phyloP scores from a whole-genome alignment of 306 rosid species.

The Spatholobus suberectus region DNA sequence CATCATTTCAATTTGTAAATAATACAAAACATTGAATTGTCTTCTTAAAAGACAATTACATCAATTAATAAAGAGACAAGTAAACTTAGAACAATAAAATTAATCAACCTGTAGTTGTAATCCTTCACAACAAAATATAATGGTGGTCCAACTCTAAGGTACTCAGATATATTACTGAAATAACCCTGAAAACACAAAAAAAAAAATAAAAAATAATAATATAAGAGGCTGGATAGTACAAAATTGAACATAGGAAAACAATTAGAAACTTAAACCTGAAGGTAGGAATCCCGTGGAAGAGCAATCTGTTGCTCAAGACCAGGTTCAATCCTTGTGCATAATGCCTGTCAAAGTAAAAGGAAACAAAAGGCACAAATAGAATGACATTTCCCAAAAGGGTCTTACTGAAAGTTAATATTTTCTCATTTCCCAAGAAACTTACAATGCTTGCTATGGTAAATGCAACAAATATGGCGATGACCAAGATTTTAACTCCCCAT shows the following conservation, averaged over 20 bases:
- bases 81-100: conserved; percentile 27
- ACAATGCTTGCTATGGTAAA: conserved; percentile 91
- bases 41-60: conserved; percentile 24
- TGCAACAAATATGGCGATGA: conserved; percentile 72
- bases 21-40: conserved; percentile 12
- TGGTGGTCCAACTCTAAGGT: conserved; percentile 96
- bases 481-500: conserved; percentile 82
- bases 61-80: conserved; percentile 11
- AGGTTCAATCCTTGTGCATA: conserved; percentile 81
- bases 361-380: not conserved
- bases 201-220: not conserved
- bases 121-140: conserved; percentile 90
- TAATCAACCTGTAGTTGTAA: conserved; percentile 88
- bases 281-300: conserved; percentile 98
- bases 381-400: conserved; percentile 23
- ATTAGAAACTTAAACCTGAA: conserved; percentile 69
- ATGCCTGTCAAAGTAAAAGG: conserved; percentile 59
- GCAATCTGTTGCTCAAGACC: conserved; percentile 98
- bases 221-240: conserved; percentile 26
- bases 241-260: conserved; percentile 24
- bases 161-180: conserved; percentile 75
- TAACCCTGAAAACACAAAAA: conserved; percentile 66
- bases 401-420: conserved; percentile 1
- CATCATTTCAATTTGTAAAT: conserved; percentile 21
- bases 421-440: conserved; percentile 53